A percentile compares a stretch with the other conserved stretches of the same genome.
These are phyloP conservation scores for Aphanomyces euteiches DNA, from an alignment of 352 stramenopile genomes.

Conservation along the genomic window DNA sequence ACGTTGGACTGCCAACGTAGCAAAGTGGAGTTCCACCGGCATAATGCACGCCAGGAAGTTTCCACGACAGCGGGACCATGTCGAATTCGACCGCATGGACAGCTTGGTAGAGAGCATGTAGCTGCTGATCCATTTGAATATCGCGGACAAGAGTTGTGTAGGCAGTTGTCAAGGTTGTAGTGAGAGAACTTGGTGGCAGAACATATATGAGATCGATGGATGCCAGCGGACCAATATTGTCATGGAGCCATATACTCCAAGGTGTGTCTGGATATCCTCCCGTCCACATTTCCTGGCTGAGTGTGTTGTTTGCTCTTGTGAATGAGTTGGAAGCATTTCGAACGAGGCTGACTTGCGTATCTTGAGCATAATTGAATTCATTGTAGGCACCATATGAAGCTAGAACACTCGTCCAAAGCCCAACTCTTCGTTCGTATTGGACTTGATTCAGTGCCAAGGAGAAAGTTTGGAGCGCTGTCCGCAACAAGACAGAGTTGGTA, in stretches of 20 bases:
- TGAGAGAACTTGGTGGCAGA: not conserved
- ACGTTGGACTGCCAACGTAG: not conserved
- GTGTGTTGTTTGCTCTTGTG: not conserved
- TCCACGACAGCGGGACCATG: slow-evolving; percentile 3
- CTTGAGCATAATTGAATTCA: not conserved
- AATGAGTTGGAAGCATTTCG: not conserved
- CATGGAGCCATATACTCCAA: not conserved
- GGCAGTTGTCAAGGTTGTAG: not conserved
- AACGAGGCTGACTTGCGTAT: not conserved
- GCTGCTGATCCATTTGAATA: not conserved
- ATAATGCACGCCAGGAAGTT: not conserved
- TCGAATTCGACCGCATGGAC: not conserved
- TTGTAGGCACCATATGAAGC: not conserved
- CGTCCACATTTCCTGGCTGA: not conserved
- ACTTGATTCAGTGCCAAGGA: not conserved
- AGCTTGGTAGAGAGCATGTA: not conserved
- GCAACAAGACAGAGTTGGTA: not conserved
- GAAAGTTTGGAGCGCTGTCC: not conserved
- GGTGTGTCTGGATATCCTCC: not conserved
- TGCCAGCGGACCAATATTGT: not conserved
- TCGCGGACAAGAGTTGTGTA: not conserved
- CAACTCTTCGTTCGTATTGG: not conserved
- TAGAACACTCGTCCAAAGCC: not conserved
- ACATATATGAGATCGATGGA: slow-evolving; percentile 2
- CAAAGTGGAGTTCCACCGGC: slow-evolving; percentile 1